Conservation (phyloP, 306 rosid species). For the Corylus avellana region DNA sequence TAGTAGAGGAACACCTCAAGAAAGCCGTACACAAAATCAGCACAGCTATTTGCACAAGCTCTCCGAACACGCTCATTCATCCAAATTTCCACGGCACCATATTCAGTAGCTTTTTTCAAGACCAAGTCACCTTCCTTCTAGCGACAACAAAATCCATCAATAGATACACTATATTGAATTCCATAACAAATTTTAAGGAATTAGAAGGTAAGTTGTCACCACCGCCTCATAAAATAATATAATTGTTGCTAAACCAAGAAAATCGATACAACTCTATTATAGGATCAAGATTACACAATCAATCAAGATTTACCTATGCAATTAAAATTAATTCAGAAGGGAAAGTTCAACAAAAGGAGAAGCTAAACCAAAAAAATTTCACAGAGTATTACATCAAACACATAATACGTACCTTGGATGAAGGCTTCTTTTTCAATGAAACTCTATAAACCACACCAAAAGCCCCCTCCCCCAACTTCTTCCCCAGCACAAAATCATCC, state of each 20-base stretch:
- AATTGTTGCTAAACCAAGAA: neutral
- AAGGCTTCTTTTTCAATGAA: constrained; percentile 66
- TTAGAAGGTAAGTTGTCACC: constrained; percentile 16
- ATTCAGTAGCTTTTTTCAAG: constrained; percentile 90
- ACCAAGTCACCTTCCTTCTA: constrained; percentile 90
- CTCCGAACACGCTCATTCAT: constrained; percentile 97
- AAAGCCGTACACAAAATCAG: constrained; percentile 84
- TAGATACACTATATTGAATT: constrained; percentile 8
- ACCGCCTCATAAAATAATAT: neutral
- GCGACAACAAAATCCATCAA: constrained; percentile 39
- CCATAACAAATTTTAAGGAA: constrained; percentile 6
- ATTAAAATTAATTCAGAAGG: neutral
- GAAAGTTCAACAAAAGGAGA: neutral
- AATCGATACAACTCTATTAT: constrained; percentile 1
- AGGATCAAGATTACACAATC: neutral
- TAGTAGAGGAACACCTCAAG: constrained; percentile 76
- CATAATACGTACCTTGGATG: constrained; percentile 60
- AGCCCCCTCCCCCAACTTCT: constrained; percentile 94
- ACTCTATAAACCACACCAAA: constrained; percentile 89
- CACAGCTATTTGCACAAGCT: constrained; percentile 94
- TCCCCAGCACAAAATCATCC: constrained; percentile 92
- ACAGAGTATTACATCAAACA: constrained; percentile 13
- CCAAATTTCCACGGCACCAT: constrained; percentile 98
- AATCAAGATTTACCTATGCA: neutral
- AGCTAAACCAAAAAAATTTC: neutral